Evolutionary conservation across 768 basidiomycete species (phyloP).

Genomic region (Termitomyces sp.): DNA sequence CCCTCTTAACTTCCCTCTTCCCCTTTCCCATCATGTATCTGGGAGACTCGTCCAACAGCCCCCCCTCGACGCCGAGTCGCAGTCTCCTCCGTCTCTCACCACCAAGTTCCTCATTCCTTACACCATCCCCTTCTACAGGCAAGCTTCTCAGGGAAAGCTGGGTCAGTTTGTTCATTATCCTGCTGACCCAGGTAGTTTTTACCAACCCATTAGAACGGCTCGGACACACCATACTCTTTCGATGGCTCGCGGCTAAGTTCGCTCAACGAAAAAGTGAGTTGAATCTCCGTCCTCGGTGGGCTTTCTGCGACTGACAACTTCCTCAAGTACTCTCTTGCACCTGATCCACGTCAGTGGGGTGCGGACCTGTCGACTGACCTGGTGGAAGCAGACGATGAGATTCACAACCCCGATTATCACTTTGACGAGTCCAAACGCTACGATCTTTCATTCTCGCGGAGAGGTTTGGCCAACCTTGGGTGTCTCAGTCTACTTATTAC

Average conservation of each 20-base stretch:
- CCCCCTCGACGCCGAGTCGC: slow-evolving; percentile 28
- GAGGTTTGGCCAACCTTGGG: slow-evolving; percentile 71
- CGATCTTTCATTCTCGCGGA: slow-evolving; percentile 45
- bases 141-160: slow-evolving; percentile 38
- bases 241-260: slow-evolving; percentile 36
- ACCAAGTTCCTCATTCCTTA: slow-evolving; percentile 3
- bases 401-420: slow-evolving; percentile 60
- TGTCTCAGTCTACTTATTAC: slow-evolving; percentile 56
- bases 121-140: slow-evolving; percentile 26
- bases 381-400: slow-evolving; percentile 65
- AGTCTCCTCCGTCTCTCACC: slow-evolving; percentile 21
- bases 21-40: slow-evolving; percentile 18
- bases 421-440: slow-evolving; percentile 25
- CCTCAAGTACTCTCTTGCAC: slow-evolving; percentile 55
- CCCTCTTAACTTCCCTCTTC: slow-evolving; percentile 12
- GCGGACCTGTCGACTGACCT: slow-evolving; percentile 50
- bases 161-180: slow-evolving; percentile 19
- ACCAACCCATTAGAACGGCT: slow-evolving; percentile 20
- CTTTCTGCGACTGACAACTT: background rate
- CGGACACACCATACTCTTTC: slow-evolving; percentile 42
- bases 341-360: slow-evolving; percentile 68
- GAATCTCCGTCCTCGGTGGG: background rate
- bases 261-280: slow-evolving; percentile 43
- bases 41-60: slow-evolving; percentile 24
- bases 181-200: background rate